These are phyloP conservation scores for Trichoderma guizhouense DNA, from an alignment of 2,329 filamentous ascomycete species.

Conservation along the genomic window DNA sequence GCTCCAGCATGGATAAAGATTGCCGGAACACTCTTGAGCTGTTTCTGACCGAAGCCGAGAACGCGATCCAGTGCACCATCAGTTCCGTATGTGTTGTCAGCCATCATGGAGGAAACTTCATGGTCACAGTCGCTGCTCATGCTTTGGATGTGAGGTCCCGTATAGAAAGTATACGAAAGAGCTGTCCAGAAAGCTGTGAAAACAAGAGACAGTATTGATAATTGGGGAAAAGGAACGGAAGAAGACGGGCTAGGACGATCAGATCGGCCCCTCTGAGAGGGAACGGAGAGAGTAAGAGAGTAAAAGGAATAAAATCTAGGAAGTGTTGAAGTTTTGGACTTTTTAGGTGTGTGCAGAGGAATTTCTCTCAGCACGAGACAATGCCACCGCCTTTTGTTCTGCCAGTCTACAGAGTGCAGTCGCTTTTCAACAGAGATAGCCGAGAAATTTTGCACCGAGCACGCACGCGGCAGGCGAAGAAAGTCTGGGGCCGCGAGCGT, in stretches of 20 bases:
- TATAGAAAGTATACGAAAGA: not conserved
- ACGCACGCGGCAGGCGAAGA: not conserved
- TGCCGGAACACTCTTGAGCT: constrained; percentile 51
- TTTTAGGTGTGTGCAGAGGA: not conserved
- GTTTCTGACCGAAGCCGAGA: constrained; percentile 34
- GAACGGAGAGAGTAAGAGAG: not conserved
- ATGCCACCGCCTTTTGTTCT: constrained; percentile 17
- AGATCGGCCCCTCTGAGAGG: not conserved
- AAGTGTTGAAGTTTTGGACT: not conserved
- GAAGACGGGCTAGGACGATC: not conserved
- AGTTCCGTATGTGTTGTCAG: constrained; percentile 43
- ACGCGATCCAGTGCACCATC: constrained; percentile 43
- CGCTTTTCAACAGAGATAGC: not conserved
- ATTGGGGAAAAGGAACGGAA: not conserved
- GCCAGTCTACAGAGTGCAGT: not conserved
- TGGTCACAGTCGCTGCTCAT: constrained; percentile 31
- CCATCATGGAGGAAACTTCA: constrained; percentile 41
- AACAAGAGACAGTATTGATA: not conserved
- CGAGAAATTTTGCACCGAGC: not conserved
- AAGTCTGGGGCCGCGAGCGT: not conserved
- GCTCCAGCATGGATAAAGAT: constrained; percentile 96
- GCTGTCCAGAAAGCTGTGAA: not conserved
- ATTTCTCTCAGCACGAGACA: not conserved
- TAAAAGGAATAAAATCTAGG: not conserved
- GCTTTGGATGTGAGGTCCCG: constrained; percentile 20